Conservation (phyloP, 805 yeast genomes). For the Kodamaea fukazawae region DNA sequence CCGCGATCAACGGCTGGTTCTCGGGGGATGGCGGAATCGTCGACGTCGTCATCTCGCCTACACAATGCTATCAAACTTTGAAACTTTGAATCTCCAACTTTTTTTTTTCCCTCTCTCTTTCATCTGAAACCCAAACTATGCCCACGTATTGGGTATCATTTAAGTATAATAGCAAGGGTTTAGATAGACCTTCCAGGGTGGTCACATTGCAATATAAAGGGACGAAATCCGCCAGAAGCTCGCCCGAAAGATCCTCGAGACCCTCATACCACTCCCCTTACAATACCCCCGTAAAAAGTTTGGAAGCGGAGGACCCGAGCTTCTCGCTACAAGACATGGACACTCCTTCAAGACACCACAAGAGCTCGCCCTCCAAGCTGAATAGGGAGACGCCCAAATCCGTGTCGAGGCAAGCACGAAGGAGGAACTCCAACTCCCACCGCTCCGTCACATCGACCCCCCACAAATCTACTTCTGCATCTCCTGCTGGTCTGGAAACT, state of each 20-base stretch:
- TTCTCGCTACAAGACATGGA: too few relatives aligned
- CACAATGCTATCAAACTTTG: background rate
- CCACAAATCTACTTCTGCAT: too few relatives aligned
- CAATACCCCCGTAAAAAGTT: too few relatives aligned
- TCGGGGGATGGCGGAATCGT: slow-evolving; percentile 16
- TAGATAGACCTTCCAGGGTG: slow-evolving; percentile 5
- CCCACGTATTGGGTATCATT: slow-evolving; percentile 6
- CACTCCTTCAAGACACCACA: background rate
- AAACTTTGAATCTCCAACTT: background rate
- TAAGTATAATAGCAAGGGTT: slow-evolving; percentile 5
- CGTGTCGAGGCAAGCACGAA: too few relatives aligned
- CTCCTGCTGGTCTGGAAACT: too few relatives aligned
- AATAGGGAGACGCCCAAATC: too few relatives aligned
- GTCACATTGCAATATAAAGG: slow-evolving; percentile 6
- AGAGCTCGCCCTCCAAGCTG: background rate
- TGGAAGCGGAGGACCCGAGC: too few relatives aligned
- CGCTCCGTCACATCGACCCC: too few relatives aligned
- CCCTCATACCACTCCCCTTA: too few relatives aligned
- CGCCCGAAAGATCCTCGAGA: background rate
- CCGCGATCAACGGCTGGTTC: slow-evolving; percentile 23
- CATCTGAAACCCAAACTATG: slow-evolving; percentile 1
- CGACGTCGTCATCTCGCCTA: slow-evolving; percentile 21
- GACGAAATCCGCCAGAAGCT: slow-evolving; percentile 1
- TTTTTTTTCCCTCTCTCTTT: background rate
- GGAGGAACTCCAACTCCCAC: too few relatives aligned